A percentile compares a stretch with the other conserved stretches of the same genome.
Evolutionary conservation across 768 basidiomycete genomes (phyloP).

Genomic region (Terana coerulea): DNA sequence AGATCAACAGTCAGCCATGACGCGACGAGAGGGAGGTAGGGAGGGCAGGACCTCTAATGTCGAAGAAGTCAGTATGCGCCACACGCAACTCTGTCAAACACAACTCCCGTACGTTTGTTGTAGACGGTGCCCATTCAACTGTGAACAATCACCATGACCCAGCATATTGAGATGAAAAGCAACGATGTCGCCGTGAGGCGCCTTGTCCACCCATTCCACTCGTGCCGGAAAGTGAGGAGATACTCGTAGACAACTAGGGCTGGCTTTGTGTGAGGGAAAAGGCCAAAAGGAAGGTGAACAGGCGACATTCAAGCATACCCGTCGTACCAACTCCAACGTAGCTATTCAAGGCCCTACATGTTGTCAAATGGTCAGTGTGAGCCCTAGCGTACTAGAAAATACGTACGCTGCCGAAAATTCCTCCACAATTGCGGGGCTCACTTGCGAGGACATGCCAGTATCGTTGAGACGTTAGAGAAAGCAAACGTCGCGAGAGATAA

Average conservation of each 20-base stretch:
- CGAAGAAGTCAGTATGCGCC: too few species aligned
- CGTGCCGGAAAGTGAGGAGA: neutral
- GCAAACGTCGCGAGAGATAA: too few species aligned
- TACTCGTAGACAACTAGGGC: conserved; percentile 1
- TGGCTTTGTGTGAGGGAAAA: neutral
- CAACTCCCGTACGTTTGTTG: neutral
- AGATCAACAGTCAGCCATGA: too few species aligned
- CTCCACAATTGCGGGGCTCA: neutral
- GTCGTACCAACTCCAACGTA: neutral
- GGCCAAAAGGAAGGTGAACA: too few species aligned
- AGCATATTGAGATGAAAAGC: neutral
- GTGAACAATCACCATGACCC: neutral
- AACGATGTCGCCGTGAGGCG: neutral
- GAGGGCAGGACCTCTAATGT: too few species aligned
- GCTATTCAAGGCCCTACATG: neutral
- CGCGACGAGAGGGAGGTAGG: too few species aligned
- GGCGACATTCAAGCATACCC: too few species aligned
- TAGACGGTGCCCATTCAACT: neutral
- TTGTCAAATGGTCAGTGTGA: neutral
- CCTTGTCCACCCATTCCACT: neutral
- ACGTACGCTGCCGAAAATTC: neutral
- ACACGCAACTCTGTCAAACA: too few species aligned
- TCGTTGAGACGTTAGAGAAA: too few species aligned
- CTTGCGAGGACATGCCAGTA: too few species aligned
- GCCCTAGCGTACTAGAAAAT: neutral